These are phyloP conservation scores for Luffa acutangula DNA, from an alignment of 306 rosid genomes.

Conservation along the genomic window DNA sequence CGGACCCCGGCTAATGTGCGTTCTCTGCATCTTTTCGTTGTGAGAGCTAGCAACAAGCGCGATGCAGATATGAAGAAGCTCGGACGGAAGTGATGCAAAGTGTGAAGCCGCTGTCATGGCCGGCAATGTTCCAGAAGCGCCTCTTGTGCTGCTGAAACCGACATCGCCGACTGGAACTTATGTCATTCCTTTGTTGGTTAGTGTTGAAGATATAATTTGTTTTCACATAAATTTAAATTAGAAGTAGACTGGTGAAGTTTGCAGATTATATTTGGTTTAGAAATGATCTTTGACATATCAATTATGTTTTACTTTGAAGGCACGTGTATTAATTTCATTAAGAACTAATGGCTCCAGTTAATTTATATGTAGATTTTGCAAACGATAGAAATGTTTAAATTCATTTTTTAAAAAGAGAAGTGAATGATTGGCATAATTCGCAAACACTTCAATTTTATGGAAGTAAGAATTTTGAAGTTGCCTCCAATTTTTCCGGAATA, in stretches of 20 bases:
- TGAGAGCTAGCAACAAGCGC: constrained; percentile 32
- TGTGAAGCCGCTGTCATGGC: constrained; percentile 79
- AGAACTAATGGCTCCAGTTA: background rate
- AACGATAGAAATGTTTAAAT: background rate
- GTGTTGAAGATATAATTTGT: constrained; percentile 5
- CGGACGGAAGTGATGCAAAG: constrained; percentile 47
- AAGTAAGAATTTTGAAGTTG: background rate
- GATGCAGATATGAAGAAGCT: constrained; percentile 26
- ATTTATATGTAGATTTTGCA: background rate
- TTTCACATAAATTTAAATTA: background rate
- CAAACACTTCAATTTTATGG: background rate
- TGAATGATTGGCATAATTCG: background rate
- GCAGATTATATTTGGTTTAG: background rate
- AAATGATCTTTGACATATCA: background rate
- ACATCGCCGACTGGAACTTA: constrained; percentile 79
- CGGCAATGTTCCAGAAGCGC: constrained; percentile 68
- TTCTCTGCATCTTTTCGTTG: constrained; percentile 22
- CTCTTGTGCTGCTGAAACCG: constrained; percentile 65
- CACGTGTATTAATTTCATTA: background rate
- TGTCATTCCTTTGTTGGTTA: constrained; percentile 62
- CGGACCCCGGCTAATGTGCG: constrained; percentile 22
- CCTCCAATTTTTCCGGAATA: background rate
- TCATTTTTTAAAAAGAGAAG: background rate
- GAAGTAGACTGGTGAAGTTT: background rate
- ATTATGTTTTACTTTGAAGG: background rate